Conservation (phyloP, 2,329 filamentous ascomycete species). For the Fusarium cicatricum region DNA sequence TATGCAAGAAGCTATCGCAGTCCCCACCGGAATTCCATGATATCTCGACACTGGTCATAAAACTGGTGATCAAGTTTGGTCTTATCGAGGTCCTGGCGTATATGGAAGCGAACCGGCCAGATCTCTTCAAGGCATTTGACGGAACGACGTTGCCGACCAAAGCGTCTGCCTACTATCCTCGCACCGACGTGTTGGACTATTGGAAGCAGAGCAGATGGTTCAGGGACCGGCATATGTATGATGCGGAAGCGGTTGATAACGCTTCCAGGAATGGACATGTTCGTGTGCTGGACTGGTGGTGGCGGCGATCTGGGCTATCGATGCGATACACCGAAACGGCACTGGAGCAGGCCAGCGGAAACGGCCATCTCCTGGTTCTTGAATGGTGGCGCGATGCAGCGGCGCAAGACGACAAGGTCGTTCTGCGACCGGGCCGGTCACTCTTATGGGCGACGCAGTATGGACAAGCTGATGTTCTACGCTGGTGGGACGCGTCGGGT, state of each 20-base stretch:
- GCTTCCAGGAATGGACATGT: constrained; percentile 88
- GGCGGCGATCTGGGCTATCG: constrained; percentile 76
- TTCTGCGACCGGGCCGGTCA: constrained; percentile 83
- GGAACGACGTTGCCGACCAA: constrained; percentile 87
- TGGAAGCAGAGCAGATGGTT: constrained; percentile 88
- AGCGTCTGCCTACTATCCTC: constrained; percentile 85
- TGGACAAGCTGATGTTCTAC: constrained; percentile 77
- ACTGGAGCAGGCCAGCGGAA: constrained; percentile 85
- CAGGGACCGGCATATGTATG: constrained; percentile 81
- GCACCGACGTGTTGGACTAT: constrained; percentile 86
- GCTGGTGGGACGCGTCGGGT: constrained; percentile 87
- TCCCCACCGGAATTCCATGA: constrained; percentile 74
- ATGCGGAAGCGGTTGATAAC: constrained; percentile 83
- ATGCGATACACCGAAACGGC: constrained; percentile 88
- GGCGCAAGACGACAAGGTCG: constrained; percentile 63
- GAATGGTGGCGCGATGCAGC: constrained; percentile 90
- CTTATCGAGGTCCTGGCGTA: constrained; percentile 80
- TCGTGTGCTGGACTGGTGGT: constrained; percentile 92
- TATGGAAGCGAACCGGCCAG: constrained; percentile 66
- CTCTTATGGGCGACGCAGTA: constrained; percentile 86
- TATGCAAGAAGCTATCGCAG: constrained; percentile 76
- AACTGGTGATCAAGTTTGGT: constrained; percentile 91
- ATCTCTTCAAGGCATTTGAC: constrained; percentile 88
- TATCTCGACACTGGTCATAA: constrained; percentile 82
- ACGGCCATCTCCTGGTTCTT: constrained; percentile 84